These are phyloP conservation scores for Wickerhamomyces canadensis DNA, from an alignment of 805 yeast genomes.

Conservation along the genomic window DNA sequence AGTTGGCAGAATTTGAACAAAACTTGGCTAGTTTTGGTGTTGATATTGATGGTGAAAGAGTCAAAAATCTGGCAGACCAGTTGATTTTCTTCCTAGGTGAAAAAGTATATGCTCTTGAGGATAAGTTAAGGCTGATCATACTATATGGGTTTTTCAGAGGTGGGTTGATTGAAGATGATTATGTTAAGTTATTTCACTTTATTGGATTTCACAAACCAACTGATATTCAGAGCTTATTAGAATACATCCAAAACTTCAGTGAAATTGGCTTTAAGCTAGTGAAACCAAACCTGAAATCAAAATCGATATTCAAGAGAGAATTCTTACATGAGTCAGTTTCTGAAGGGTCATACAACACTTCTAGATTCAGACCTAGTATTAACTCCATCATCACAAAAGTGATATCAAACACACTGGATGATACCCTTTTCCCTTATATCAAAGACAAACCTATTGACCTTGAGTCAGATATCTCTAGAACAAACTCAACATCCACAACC, in stretches of 20 bases:
- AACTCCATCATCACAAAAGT: slow-evolving; percentile 51
- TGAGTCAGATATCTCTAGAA: slow-evolving; percentile 27
- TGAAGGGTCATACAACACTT: slow-evolving; percentile 46
- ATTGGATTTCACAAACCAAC: slow-evolving; percentile 34
- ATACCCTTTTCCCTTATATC: slow-evolving; percentile 62
- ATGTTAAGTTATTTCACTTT: slow-evolving; percentile 61
- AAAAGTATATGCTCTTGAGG: slow-evolving; percentile 46
- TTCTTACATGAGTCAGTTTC: slow-evolving; percentile 48
- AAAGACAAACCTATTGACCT: slow-evolving; percentile 65
- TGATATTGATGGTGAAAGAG: slow-evolving; percentile 60
- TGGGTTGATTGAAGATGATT: slow-evolving; percentile 72
- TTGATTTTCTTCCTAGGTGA: slow-evolving; percentile 50
- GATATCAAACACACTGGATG: slow-evolving; percentile 48
- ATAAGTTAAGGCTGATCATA: slow-evolving; percentile 69
- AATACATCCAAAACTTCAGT: slow-evolving; percentile 52
- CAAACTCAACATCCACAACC: slow-evolving; percentile 30
- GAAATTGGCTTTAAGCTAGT: slow-evolving; percentile 53
- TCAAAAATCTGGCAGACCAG: slow-evolving; percentile 54
- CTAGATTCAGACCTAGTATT: slow-evolving; percentile 69
- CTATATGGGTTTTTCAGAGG: slow-evolving; percentile 78
- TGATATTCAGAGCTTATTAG: slow-evolving; percentile 39
- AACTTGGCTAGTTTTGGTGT: slow-evolving; percentile 68
- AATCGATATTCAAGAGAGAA: slow-evolving; percentile 38
- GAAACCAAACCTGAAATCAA: slow-evolving; percentile 34
- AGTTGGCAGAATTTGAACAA: slow-evolving; percentile 82